phyloP scores from a whole-genome alignment of 345 rosid species.

The Lepidium didymum region DNA sequence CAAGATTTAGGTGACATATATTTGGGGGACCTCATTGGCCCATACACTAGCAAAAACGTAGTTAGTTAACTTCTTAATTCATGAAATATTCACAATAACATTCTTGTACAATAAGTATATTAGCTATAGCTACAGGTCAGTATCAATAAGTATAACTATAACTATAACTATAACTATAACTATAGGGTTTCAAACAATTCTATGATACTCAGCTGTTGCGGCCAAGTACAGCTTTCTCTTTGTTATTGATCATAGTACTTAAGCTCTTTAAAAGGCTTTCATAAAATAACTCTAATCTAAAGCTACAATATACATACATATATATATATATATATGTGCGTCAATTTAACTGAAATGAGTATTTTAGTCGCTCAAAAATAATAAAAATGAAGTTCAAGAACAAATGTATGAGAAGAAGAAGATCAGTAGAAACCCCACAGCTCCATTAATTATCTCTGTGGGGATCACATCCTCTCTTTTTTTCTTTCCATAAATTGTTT shows the following conservation, averaged over 20 bases:
- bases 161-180: too few species aligned
- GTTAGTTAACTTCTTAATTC: not conserved
- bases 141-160: too few species aligned
- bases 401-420: not conserved
- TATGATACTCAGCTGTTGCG: too few species aligned
- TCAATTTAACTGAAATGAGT: too few species aligned
- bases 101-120: not conserved
- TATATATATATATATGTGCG: too few species aligned
- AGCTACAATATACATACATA: too few species aligned
- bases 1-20: constrained; percentile 27
- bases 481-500: not conserved
- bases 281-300: too few species aligned
- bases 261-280: not conserved
- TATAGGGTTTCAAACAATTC: too few species aligned
- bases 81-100: not conserved
- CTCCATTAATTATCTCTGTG: constrained; percentile 20
- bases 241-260: not conserved
- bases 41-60: not conserved
- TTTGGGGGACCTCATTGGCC: constrained; percentile 17
- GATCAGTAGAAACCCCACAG: constrained; percentile 17
- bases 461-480: constrained; percentile 6
- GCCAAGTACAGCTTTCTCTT: too few species aligned
- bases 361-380: not conserved
- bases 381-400: not conserved
- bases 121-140: too few species aligned